A percentile compares a stretch with the other conserved stretches of the same genome.
phyloP scores from a whole-genome alignment of 208 protist species.

The Kentomonas sorsogonicus region DNA sequence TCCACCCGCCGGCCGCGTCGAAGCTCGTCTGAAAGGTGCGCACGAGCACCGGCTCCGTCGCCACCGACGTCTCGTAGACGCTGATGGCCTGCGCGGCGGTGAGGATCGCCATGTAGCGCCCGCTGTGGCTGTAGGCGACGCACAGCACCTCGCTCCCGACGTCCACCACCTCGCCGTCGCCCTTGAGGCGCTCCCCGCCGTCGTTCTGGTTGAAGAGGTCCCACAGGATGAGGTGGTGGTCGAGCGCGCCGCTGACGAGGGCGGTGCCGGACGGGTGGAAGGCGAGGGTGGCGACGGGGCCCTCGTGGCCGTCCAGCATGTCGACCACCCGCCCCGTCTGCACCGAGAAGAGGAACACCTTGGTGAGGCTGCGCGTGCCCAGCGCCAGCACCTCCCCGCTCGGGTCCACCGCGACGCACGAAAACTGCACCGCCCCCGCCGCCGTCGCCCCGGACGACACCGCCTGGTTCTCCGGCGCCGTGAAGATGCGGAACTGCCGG shows the following conservation, averaged over 20 bases:
- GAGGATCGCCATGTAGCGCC: constrained; percentile 77
- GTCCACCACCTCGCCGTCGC: constrained; percentile 75
- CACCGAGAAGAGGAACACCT: constrained; percentile 88
- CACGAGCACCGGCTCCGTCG: constrained; percentile 79
- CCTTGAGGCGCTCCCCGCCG: constrained; percentile 81
- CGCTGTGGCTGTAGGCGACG: constrained; percentile 80
- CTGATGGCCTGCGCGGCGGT: constrained; percentile 79
- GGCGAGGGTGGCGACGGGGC: constrained; percentile 75
- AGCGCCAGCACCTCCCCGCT: constrained; percentile 87
- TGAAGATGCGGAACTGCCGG: constrained; percentile 88
- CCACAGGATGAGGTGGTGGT: constrained; percentile 88
- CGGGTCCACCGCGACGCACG: constrained; percentile 90
- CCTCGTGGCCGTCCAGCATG: constrained; percentile 86
- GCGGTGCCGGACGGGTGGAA: constrained; percentile 87
- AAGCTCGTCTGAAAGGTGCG: constrained; percentile 81
- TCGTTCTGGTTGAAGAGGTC: constrained; percentile 86
- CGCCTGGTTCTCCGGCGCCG: constrained; percentile 30
- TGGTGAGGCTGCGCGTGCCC: constrained; percentile 72
- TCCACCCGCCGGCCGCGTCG: constrained; percentile 83
- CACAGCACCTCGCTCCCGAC: constrained; percentile 79
- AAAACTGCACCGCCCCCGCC: constrained; percentile 60
- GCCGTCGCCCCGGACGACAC: too few relatives aligned
- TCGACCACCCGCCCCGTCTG: constrained; percentile 90
- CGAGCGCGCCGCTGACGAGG: constrained; percentile 80
- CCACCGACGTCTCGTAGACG: constrained; percentile 81